Conservation (phyloP, 75 land plant species). For the Pinus albicaulis region DNA sequence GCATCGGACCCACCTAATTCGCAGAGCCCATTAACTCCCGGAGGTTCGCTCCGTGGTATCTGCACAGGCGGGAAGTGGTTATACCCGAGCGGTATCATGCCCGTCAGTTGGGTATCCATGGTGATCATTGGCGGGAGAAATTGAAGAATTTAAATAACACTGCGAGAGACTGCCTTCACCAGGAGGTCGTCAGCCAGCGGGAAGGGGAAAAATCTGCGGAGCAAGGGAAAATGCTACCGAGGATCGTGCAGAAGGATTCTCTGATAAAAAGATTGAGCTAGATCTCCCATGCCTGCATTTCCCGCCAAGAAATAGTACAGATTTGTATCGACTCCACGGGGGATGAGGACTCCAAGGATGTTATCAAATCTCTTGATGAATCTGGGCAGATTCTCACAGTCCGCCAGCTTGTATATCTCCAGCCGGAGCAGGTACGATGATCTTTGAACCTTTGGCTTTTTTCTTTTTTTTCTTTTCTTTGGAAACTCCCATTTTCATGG, state of each 20-base stretch:
- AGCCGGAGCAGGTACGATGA: conserved; percentile 61
- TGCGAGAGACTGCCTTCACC: too few species aligned
- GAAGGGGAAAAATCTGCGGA: neutral
- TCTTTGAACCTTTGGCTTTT: neutral
- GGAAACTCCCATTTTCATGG: too few species aligned
- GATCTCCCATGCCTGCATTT: conserved; percentile 24
- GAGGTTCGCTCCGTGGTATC: too few species aligned
- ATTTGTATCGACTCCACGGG: conserved; percentile 21
- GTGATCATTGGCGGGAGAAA: too few species aligned
- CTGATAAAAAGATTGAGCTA: conserved; percentile 32
- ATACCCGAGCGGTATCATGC: too few species aligned
- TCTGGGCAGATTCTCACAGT: conserved; percentile 64
- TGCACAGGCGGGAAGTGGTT: too few species aligned
- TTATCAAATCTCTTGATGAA: conserved; percentile 43
- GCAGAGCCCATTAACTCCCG: too few species aligned
- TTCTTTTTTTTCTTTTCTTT: too few species aligned
- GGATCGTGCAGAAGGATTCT: conserved; percentile 38
- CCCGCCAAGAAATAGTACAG: conserved; percentile 43
- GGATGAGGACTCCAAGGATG: neutral
- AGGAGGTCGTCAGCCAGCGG: neutral
- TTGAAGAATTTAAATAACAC: too few species aligned
- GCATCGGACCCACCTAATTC: too few species aligned
- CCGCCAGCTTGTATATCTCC: conserved; percentile 54
- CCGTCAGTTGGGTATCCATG: too few species aligned
- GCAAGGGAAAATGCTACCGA: conserved; percentile 20